phyloP scores from a whole-genome alignment of 2,329 filamentous ascomycete species.

The Monosporascus ibericus region DNA sequence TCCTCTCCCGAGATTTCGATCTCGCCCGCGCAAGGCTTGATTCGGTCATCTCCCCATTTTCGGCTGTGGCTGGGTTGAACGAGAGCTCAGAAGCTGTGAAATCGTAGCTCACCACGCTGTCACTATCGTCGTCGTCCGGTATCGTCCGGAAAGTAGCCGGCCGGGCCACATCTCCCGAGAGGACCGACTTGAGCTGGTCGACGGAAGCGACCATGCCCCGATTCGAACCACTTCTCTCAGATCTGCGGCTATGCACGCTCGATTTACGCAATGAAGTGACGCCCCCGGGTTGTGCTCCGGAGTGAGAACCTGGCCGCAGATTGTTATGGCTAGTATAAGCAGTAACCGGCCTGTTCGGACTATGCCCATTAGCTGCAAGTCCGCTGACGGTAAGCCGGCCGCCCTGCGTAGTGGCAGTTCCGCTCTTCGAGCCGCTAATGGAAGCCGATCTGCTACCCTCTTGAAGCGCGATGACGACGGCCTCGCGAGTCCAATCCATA shows the following conservation, averaged over 20 bases:
- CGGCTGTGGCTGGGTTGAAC: constrained; percentile 41
- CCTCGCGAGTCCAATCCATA: constrained; percentile 72
- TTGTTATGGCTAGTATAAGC: constrained; percentile 46
- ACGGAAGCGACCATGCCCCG: constrained; percentile 52
- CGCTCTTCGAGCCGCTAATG: constrained; percentile 66
- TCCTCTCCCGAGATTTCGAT: constrained; percentile 25
- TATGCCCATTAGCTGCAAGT: constrained; percentile 31
- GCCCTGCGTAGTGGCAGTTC: constrained; percentile 47
- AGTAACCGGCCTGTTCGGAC: constrained; percentile 33
- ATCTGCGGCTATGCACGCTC: constrained; percentile 46
- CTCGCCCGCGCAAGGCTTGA: constrained; percentile 10
- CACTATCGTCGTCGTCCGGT: constrained; percentile 43
- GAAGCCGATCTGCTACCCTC: constrained; percentile 67
- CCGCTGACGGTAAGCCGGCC: constrained; percentile 56
- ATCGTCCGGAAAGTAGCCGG: constrained; percentile 34
- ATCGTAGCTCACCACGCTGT: constrained; percentile 68
- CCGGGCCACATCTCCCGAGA: constrained; percentile 44
- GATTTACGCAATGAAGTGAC: constrained; percentile 44
- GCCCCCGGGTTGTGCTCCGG: constrained; percentile 27
- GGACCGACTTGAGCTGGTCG: constrained; percentile 57
- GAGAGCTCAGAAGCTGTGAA: constrained; percentile 61
- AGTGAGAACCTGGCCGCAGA: constrained; percentile 41
- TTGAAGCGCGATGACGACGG: constrained; percentile 61
- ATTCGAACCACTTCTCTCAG: constrained; percentile 36
- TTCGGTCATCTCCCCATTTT: constrained; percentile 24